Percentiles rank a stretch among this genome's conserved stretches.
Evolutionary conservation across 1,284 basidiomycete species (phyloP).

Genomic region (Cryptococcus floricola): DNA sequence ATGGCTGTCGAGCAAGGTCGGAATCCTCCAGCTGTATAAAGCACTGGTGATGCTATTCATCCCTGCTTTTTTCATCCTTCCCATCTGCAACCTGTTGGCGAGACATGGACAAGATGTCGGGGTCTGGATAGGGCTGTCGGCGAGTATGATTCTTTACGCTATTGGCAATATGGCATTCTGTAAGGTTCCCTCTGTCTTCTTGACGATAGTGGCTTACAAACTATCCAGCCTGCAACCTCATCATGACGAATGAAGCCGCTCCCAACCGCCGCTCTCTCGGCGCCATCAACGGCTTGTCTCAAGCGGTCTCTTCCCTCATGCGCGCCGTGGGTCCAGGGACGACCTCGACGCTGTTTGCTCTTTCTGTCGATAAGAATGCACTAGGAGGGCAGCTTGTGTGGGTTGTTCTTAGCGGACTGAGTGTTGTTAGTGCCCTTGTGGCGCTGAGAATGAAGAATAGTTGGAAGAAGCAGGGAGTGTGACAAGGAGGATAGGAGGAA

Average conservation of each 20-base stretch:
- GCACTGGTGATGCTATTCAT: slow-evolving; percentile 33
- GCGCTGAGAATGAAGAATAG: slow-evolving; percentile 12
- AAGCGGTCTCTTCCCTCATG: slow-evolving; percentile 31
- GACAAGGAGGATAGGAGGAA: too few relatives aligned
- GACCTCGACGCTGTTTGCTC: slow-evolving; percentile 35
- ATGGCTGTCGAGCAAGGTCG: slow-evolving; percentile 28
- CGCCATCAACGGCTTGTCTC: slow-evolving; percentile 35
- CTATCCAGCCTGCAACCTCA: slow-evolving; percentile 31
- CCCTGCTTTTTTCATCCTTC: slow-evolving; percentile 33
- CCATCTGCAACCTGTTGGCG: slow-evolving; percentile 34
- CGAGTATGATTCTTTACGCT: slow-evolving; percentile 14
- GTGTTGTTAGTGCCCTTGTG: slow-evolving; percentile 16
- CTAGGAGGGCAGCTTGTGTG: slow-evolving; percentile 39
- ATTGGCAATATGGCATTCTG: slow-evolving; percentile 38
- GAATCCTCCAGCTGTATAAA: slow-evolving; percentile 34
- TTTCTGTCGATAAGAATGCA: slow-evolving; percentile 35
- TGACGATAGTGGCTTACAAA: neutral
- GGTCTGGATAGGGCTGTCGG: slow-evolving; percentile 31
- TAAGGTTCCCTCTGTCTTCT: slow-evolving; percentile 7
- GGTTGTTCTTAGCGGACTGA: slow-evolving; percentile 20
- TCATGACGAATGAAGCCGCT: slow-evolving; percentile 38
- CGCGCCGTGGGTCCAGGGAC: slow-evolving; percentile 32
- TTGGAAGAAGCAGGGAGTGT: neutral
- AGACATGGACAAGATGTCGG: slow-evolving; percentile 14
- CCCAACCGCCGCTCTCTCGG: slow-evolving; percentile 28